Evolutionary conservation across 495 filamentous ascomycete genomes (phyloP).

Genomic region (Aspergillus funiculosus): DNA sequence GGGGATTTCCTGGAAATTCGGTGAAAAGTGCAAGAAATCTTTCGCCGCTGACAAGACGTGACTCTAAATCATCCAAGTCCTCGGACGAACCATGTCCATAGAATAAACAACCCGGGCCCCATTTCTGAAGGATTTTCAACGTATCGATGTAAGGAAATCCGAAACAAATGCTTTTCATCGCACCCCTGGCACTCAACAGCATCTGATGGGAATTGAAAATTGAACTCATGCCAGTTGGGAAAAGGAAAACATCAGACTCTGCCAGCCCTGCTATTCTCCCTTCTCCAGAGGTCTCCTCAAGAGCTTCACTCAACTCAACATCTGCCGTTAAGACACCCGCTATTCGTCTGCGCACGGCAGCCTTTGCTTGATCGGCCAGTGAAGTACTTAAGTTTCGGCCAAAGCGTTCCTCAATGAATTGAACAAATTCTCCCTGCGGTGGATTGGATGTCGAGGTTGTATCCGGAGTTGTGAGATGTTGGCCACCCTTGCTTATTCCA

Average conservation of each 20-base stretch:
- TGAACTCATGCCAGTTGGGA: slow-evolving; percentile 86
- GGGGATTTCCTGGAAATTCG: slow-evolving; percentile 90
- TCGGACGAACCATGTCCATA: slow-evolving; percentile 77
- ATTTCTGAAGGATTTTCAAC: slow-evolving; percentile 89
- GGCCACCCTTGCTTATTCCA: slow-evolving; percentile 18
- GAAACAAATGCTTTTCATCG: slow-evolving; percentile 34
- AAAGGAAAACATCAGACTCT: slow-evolving; percentile 85
- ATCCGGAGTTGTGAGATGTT: slow-evolving; percentile 1
- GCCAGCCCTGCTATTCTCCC: slow-evolving; percentile 63
- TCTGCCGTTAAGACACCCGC: slow-evolving; percentile 76
- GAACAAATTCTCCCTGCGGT: slow-evolving; percentile 56
- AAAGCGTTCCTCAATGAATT: slow-evolving; percentile 91
- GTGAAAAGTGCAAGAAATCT: slow-evolving; percentile 81
- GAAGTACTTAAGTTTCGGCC: slow-evolving; percentile 80
- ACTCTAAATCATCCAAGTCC: slow-evolving; percentile 84
- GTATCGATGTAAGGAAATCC: slow-evolving; percentile 96
- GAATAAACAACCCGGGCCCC: slow-evolving; percentile 84
- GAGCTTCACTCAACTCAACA: slow-evolving; percentile 60
- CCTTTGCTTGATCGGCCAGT: slow-evolving; percentile 72
- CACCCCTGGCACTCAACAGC: slow-evolving; percentile 51
- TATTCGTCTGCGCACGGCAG: slow-evolving; percentile 80
- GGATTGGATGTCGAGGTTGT: slow-evolving; percentile 14
- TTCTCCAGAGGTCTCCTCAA: slow-evolving; percentile 40
- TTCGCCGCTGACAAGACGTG: slow-evolving; percentile 64
- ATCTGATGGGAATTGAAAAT: slow-evolving; percentile 84